These are phyloP conservation scores for Ceratobasidium theobromae DNA, from an alignment of 1,284 basidiomycete species.

Conservation along the genomic window DNA sequence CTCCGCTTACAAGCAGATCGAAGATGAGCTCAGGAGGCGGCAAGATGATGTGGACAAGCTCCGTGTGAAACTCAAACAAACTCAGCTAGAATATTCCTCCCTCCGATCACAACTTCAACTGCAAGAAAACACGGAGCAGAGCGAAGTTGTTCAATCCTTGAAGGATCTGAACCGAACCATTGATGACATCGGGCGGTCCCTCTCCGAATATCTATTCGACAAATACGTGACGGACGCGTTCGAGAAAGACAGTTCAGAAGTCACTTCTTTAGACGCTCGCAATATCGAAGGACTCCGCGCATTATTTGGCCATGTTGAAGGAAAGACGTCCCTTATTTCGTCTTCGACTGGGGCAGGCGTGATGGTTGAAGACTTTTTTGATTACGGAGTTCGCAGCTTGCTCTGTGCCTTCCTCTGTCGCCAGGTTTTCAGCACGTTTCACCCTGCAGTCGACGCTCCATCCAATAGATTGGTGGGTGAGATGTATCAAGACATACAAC, in stretches of 20 bases:
- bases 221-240: not conserved
- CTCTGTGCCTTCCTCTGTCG: constrained; percentile 5
- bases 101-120: constrained; percentile 28
- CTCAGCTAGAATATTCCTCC: constrained; percentile 14
- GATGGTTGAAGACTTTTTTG: constrained; percentile 30
- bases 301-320: constrained; percentile 7
- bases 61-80: constrained; percentile 5
- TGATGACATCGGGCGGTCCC: constrained; percentile 6
- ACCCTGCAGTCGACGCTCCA: constrained; percentile 1
- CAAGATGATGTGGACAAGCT: not conserved
- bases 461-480: not conserved
- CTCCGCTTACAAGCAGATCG: not conserved
- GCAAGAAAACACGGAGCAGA: constrained; percentile 26
- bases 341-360: not conserved
- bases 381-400: constrained; percentile 14
- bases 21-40: not conserved
- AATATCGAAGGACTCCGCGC: not conserved
- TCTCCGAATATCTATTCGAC: constrained; percentile 6
- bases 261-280: constrained; percentile 14
- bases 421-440: constrained; percentile 24
- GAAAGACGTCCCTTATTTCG: not conserved
- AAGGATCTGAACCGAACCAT: constrained; percentile 23
- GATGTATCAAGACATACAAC: constrained; percentile 6
- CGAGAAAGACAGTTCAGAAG: not conserved
- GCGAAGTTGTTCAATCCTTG: constrained; percentile 5